These are phyloP conservation scores for Populus davidiana DNA, from an alignment of 345 rosid species.

Conservation along the genomic window DNA sequence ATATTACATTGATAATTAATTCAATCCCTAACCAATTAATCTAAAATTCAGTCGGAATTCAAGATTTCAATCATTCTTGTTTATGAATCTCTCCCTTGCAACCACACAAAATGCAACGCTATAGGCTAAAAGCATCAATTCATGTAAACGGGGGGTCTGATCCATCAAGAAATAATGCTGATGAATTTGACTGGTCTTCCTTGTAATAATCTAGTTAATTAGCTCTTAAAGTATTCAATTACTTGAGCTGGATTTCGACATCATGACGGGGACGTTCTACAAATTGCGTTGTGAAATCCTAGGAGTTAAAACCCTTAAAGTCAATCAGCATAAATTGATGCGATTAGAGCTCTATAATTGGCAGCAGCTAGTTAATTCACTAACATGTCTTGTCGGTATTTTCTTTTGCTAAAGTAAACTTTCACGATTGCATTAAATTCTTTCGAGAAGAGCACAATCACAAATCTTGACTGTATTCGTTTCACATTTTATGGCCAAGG, in stretches of 20 bases:
- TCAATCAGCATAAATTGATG: background rate
- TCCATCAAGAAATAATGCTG: too few relatives aligned
- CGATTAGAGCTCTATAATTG: background rate
- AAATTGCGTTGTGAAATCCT: background rate
- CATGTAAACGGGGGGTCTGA: background rate
- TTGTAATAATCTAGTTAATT: background rate
- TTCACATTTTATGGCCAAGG: conserved; percentile 1
- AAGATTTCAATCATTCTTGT: background rate
- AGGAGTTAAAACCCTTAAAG: background rate
- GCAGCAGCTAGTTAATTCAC: background rate
- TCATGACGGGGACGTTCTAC: background rate
- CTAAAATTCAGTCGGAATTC: background rate
- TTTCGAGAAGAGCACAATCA: background rate
- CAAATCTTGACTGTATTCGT: background rate
- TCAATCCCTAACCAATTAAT: too few relatives aligned
- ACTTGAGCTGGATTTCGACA: background rate
- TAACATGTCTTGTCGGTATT: background rate
- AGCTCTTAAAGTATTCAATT: too few relatives aligned
- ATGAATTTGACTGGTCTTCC: background rate
- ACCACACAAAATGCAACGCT: background rate
- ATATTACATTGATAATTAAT: background rate
- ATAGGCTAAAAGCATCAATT: too few relatives aligned
- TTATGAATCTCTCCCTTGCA: background rate
- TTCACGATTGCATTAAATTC: background rate
- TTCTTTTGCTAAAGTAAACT: background rate